A percentile compares a stretch with the other conserved stretches of the same genome.
Conservation (phyloP, 768 basidiomycete species). For the Leccinum subtestaceum region DNA sequence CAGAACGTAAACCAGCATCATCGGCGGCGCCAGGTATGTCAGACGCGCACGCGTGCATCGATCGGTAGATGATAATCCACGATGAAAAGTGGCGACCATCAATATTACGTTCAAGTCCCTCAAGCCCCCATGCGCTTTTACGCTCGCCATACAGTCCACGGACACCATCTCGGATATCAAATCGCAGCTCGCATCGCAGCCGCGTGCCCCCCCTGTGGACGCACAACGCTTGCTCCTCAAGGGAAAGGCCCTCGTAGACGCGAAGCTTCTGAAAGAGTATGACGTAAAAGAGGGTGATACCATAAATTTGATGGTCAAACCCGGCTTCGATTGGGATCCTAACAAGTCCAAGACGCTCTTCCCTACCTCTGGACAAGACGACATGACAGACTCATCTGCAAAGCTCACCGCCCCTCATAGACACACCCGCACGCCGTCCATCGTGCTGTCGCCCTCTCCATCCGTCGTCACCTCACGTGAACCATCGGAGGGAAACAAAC, state of each 20-base stretch:
- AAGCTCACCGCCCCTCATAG: constrained; percentile 33
- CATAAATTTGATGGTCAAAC: constrained; percentile 84
- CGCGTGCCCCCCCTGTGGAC: constrained; percentile 73
- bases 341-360: constrained; percentile 31
- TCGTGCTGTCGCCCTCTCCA: constrained; percentile 76
- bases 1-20: constrained; percentile 44
- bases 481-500: constrained; percentile 38
- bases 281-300: constrained; percentile 75
- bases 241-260: constrained; percentile 90
- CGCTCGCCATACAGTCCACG: constrained; percentile 70
- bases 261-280: constrained; percentile 90
- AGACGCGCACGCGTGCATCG: constrained; percentile 4
- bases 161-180: constrained; percentile 85
- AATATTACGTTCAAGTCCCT: constrained; percentile 84
- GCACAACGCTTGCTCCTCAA: constrained; percentile 86
- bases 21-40: constrained; percentile 33
- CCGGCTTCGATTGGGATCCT: constrained; percentile 66
- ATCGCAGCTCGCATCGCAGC: constrained; percentile 60
- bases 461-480: constrained; percentile 42
- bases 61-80: constrained; percentile 3
- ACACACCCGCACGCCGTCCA: constrained; percentile 71
- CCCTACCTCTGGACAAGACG: constrained; percentile 23
- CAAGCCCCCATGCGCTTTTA: constrained; percentile 80
- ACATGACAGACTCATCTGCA: constrained; percentile 20
- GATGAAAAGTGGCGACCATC: constrained; percentile 33